Conservation (phyloP, 2,329 filamentous ascomycete genomes). For the Corniculantispora saksenae region DNA sequence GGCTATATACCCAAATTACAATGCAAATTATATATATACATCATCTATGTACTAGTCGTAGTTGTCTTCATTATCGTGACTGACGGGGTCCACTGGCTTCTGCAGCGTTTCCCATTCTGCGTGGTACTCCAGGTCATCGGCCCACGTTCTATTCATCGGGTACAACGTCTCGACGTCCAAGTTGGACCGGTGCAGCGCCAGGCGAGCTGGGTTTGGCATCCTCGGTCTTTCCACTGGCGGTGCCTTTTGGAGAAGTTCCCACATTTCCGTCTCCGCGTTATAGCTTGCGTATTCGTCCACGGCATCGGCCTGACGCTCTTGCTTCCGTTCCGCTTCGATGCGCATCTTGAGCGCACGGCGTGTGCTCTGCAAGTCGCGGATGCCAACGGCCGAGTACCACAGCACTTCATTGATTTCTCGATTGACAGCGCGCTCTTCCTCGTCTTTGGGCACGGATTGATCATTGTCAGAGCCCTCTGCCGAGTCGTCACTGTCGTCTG, state of each 20-base stretch:
- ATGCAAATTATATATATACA: neutral
- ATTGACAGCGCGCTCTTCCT: constrained; percentile 33
- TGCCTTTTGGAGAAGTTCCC: constrained; percentile 44
- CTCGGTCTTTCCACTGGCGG: constrained; percentile 36
- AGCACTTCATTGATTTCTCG: constrained; percentile 46
- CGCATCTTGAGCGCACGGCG: constrained; percentile 38
- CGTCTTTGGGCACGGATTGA: constrained; percentile 17
- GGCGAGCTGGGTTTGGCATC: constrained; percentile 17
- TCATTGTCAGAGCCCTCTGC: constrained; percentile 21
- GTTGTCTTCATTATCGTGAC: neutral
- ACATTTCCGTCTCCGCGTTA: constrained; percentile 47
- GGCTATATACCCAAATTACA: constrained; percentile 9
- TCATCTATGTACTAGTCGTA: neutral
- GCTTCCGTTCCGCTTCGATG: constrained; percentile 42
- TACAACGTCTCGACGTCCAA: constrained; percentile 39
- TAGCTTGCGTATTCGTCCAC: constrained; percentile 42
- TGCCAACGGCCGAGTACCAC: constrained; percentile 41
- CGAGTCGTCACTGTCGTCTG: neutral
- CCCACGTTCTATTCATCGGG: constrained; percentile 42
- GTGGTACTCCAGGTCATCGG: constrained; percentile 35
- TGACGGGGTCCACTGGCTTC: neutral
- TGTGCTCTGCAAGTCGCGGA: constrained; percentile 39
- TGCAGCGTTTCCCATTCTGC: constrained; percentile 45
- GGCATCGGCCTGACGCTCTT: constrained; percentile 47
- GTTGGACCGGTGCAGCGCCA: constrained; percentile 30